Percentiles rank a stretch among this genome's conserved stretches.
phyloP scores from a whole-genome alignment of 345 rosid genomes.

The Isatis tinctoria region DNA sequence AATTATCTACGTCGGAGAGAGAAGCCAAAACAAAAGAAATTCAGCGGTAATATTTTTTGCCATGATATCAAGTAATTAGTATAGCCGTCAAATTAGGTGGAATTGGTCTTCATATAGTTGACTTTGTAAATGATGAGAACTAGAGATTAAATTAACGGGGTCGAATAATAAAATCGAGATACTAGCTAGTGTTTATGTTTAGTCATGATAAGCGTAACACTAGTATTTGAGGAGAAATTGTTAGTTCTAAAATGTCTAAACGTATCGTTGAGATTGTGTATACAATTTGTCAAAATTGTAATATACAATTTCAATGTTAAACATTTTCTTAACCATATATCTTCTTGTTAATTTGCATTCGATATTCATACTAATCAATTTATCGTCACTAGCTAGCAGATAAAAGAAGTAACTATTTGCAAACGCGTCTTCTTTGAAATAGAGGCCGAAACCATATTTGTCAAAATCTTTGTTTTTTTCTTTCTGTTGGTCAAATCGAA shows the following conservation, averaged over 20 bases:
- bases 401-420: not conserved
- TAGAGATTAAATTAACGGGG: not conserved
- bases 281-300: too few relatives aligned
- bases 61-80: not conserved
- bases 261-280: not conserved
- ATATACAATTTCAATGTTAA: not conserved
- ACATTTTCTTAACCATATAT: not conserved
- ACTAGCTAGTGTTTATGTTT: not conserved
- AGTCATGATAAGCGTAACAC: not conserved
- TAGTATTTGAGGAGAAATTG: not conserved
- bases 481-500: not conserved
- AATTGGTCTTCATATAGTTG: not conserved
- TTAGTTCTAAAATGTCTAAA: not conserved
- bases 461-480: not conserved
- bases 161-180: not conserved
- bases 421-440: constrained; percentile 7
- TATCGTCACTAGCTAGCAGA: not conserved
- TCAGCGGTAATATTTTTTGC: not conserved
- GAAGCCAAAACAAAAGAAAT: not conserved
- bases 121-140: constrained; percentile 1
- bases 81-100: not conserved
- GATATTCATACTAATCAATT: not conserved
- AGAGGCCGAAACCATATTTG: not conserved
- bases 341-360: not conserved
- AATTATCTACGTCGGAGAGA: not conserved